Base-by-base conservation (phyloP, 129 eudicot genomes). In the Smallanthus sonchifolius region DNA sequence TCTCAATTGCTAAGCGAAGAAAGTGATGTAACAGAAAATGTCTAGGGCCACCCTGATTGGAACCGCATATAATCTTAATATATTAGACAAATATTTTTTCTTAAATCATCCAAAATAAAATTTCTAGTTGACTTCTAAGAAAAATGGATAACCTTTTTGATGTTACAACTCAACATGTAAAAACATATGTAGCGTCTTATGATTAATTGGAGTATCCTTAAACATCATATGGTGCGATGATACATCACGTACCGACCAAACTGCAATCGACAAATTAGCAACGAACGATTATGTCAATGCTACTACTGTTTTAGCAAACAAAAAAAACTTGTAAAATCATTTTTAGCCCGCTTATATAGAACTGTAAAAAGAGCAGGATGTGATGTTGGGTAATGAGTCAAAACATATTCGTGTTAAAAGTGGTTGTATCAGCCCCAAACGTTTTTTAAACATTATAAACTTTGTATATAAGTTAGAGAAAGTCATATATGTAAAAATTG, bases 221-320 rank as follows among this genome's bases (percentile, higher is more conserved):
- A 24, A 52, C 67, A 38, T 38, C 59, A 9, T 75, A 76, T 57
- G 64, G 36, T 69, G 16, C n/a, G 5, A 10, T 34, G 8, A 64
- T 74, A 30, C 62, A 65, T 74, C 62, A 36, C 51, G 34, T 45
- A 64, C 65, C 38, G 52, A 75, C 79, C 79, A 13, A 64, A 19
- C 71, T 59, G 77, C 59, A 73, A 55, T 60, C 56, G 15, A 42
- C 55, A 73, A 20, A 72, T 56, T 40, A 13, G 48, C 56, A 73
- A 60, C 19, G 3, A 43, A n/a, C 45, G 14, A 36, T 71, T 35
- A 71, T 37, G 65, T 11, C 17, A 7, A 65, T 65, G 32, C 70
- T 4, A 65, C 32, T 39, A 17, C 15, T 17, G 70, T 38, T 38
- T 65, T 56, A 38, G 70, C 28, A 37, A n/a, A 49, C 38, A 14